These are phyloP conservation scores for Trametes cingulata DNA, from an alignment of 768 basidiomycete species.

Conservation along the genomic window DNA sequence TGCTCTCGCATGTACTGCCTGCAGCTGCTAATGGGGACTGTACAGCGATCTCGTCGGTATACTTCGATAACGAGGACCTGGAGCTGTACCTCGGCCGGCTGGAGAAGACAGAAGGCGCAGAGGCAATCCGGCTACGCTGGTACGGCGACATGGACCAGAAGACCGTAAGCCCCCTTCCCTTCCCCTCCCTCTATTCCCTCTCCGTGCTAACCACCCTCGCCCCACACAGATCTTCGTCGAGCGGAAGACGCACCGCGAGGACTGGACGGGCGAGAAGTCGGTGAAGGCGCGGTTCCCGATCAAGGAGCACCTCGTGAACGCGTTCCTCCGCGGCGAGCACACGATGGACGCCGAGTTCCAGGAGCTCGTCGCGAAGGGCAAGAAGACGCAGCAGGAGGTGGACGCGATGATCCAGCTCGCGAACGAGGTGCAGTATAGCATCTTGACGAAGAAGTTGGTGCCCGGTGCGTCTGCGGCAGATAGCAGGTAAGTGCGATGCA, in stretches of 20 bases:
- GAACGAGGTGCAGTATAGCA: conserved; percentile 93
- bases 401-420: conserved; percentile 95
- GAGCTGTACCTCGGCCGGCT: conserved; percentile 95
- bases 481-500: too few relatives aligned
- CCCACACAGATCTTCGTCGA: conserved; percentile 73
- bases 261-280: conserved; percentile 99
- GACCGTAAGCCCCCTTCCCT: conserved; percentile 52
- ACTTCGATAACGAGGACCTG: conserved; percentile 94
- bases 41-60: conserved; percentile 97
- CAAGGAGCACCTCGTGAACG: conserved; percentile 91
- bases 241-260: conserved; percentile 92
- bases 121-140: conserved; percentile 95
- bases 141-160: conserved; percentile 87
- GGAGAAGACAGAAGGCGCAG: conserved; percentile 98
- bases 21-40: too few relatives aligned
- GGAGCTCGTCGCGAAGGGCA: conserved; percentile 80
- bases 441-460: conserved; percentile 74
- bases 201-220: neutral
- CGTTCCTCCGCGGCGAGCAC: conserved; percentile 86
- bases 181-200: neutral
- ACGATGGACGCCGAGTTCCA: conserved; percentile 94
- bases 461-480: conserved; percentile 80
- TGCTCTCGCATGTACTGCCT: neutral
- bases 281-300: conserved; percentile 97
- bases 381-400: conserved; percentile 89